A percentile compares a stretch with the other conserved stretches of the same genome.
These are phyloP conservation scores for Cadophora sp. DNA, from an alignment of 2,329 filamentous ascomycete genomes.

Conservation along the genomic window DNA sequence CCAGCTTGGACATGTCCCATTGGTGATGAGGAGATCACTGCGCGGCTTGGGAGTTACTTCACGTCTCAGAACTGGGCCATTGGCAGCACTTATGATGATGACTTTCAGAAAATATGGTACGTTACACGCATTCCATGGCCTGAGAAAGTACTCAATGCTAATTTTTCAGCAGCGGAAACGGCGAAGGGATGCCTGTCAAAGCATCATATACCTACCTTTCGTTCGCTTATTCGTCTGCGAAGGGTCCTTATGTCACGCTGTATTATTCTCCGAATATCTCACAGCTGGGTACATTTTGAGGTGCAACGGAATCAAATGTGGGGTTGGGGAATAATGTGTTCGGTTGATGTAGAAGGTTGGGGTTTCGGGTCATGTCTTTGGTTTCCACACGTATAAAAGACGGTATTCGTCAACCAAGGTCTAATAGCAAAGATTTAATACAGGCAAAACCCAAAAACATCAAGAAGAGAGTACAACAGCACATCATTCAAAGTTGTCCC, in stretches of 20 bases:
- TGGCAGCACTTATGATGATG: slow-evolving; percentile 1
- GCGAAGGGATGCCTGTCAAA: background rate
- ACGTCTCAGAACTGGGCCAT: background rate
- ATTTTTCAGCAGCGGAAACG: background rate
- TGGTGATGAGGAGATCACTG: too few species aligned
- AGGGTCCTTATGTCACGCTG: slow-evolving; percentile 16
- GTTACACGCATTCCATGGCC: background rate
- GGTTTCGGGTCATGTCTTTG: too few species aligned
- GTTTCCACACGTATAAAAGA: too few species aligned
- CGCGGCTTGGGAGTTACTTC: background rate
- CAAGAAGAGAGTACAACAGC: too few species aligned
- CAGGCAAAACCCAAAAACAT: too few species aligned
- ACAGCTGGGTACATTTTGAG: background rate
- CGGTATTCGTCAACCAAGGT: too few species aligned
- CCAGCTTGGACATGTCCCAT: too few species aligned
- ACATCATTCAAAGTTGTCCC: too few species aligned
- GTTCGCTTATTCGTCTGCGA: slow-evolving; percentile 4
- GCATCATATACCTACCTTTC: slow-evolving; percentile 11
- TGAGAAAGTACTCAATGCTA: background rate
- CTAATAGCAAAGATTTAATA: too few species aligned
- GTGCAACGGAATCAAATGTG: background rate
- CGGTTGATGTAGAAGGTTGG: too few species aligned
- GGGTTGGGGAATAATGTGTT: too few species aligned
- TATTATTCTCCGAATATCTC: slow-evolving; percentile 6
- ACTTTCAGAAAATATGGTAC: background rate